Percentiles rank a stretch among this genome's conserved stretches.
Evolutionary conservation across 306 rosid species (phyloP).

Genomic region (Arachis hypogaea): DNA sequence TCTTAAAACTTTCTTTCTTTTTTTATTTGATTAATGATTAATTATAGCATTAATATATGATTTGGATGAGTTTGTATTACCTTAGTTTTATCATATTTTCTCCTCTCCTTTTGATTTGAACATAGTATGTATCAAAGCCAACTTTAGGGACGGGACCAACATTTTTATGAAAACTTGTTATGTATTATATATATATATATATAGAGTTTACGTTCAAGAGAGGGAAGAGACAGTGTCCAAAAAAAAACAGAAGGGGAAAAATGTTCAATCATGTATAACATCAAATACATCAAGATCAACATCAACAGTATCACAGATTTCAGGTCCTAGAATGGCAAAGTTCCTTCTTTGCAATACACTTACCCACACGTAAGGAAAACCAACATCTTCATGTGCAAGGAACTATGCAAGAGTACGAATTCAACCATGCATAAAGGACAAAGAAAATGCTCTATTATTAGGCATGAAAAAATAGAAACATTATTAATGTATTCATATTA

Average conservation of each 20-base stretch:
- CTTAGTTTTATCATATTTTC: too few relatives aligned
- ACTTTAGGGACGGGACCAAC: constrained; percentile 4
- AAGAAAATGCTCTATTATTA: background rate
- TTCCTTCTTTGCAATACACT: background rate
- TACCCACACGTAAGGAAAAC: background rate
- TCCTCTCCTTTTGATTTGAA: too few relatives aligned
- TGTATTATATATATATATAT: too few relatives aligned
- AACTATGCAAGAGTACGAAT: background rate
- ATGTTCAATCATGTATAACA: background rate
- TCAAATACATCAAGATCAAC: background rate
- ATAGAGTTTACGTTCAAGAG: background rate
- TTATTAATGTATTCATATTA: too few relatives aligned
- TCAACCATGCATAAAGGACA: background rate
- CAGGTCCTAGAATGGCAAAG: background rate
- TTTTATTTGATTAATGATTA: too few relatives aligned
- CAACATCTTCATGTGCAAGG: background rate
- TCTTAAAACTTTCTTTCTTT: too few relatives aligned
- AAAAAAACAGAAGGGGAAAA: background rate
- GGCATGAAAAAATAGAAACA: background rate
- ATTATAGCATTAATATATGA: too few relatives aligned
- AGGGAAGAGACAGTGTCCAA: background rate
- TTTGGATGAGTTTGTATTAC: too few relatives aligned
- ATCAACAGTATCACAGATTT: constrained; percentile 3
- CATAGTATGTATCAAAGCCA: background rate
- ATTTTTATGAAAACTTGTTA: background rate